A percentile compares a stretch with the other conserved stretches of the same genome.
Evolutionary conservation across 257 asterid genomes (phyloP).

Genomic region (Cordia subcordata): DNA sequence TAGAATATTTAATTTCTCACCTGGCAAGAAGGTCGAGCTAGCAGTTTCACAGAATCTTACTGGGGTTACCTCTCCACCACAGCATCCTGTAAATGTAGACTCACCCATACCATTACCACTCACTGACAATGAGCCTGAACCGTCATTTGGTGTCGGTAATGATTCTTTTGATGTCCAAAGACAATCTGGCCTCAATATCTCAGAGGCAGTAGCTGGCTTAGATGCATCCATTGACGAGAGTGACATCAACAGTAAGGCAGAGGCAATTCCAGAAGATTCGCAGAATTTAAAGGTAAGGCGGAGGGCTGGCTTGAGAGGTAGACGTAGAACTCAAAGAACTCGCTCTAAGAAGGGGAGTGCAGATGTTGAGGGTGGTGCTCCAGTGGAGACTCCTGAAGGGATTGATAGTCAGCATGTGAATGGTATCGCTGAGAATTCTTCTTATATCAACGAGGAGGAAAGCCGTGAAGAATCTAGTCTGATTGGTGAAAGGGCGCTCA

Average conservation of each 20-base stretch:
- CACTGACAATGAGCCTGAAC: constrained; percentile 42
- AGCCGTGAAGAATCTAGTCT: constrained; percentile 53
- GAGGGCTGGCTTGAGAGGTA: constrained; percentile 36
- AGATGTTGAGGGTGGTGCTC: constrained; percentile 23
- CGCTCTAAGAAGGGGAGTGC: constrained; percentile 30
- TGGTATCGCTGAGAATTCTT: constrained; percentile 46
- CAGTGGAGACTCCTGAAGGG: constrained; percentile 11
- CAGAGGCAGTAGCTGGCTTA: constrained; percentile 41
- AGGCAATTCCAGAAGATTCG: constrained; percentile 31
- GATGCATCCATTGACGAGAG: constrained; percentile 41
- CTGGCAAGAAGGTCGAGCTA: constrained; percentile 60
- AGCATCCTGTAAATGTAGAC: constrained; percentile 16
- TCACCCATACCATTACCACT: constrained; percentile 25
- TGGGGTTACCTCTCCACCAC: constrained; percentile 26
- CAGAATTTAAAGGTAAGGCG: constrained; percentile 31
- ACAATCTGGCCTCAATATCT: constrained; percentile 37
- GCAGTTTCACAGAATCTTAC: constrained; percentile 33
- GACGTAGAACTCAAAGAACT: constrained; percentile 34
- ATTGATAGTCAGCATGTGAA: constrained; percentile 28
- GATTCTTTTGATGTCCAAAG: constrained; percentile 52
- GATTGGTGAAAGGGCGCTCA: constrained; percentile 26
- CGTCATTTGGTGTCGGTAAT: constrained; percentile 38
- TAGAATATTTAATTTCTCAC: constrained; percentile 68
- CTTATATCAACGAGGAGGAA: constrained; percentile 47
- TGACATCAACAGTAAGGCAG: constrained; percentile 10